Conservation (phyloP, 306 rosid genomes). For the Rosa chinensis region DNA sequence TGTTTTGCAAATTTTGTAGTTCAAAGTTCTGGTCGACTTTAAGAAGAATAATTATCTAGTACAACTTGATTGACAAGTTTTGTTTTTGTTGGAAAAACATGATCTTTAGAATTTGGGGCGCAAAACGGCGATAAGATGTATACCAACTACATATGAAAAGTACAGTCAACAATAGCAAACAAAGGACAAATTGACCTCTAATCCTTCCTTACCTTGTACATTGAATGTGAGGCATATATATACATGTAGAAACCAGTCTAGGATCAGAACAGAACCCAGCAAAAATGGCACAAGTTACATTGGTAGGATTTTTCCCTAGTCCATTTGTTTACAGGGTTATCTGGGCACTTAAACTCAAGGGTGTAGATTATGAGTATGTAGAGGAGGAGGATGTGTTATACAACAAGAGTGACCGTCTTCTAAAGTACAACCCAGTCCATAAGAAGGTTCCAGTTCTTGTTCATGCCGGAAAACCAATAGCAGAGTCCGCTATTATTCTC, state of each 20-base stretch:
- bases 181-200: neutral
- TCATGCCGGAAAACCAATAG: slow-evolving; percentile 17
- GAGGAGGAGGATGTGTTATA: slow-evolving; percentile 1
- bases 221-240: neutral
- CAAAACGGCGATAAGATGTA: too few relatives aligned
- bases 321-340: slow-evolving; percentile 5
- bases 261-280: neutral
- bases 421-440: slow-evolving; percentile 20
- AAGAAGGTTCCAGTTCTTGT: slow-evolving; percentile 26
- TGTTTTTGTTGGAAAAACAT: neutral
- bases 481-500: slow-evolving; percentile 19
- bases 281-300: slow-evolving; percentile 13
- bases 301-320: slow-evolving; percentile 9
- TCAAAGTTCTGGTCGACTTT: too few relatives aligned
- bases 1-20: too few relatives aligned
- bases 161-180: neutral
- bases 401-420: slow-evolving; percentile 14
- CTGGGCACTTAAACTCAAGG: slow-evolving; percentile 29
- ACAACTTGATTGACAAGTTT: neutral
- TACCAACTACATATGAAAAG: neutral
- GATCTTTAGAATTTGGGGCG: too few relatives aligned
- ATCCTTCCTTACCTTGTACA: neutral
- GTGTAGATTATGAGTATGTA: slow-evolving; percentile 16
- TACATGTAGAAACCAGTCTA: neutral
- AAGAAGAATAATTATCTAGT: too few relatives aligned